Evolutionary conservation across 495 filamentous ascomycete genomes (phyloP), one percentile per base, ranked within the genome.

Genomic region (Neurospora tetraspora): DNA sequence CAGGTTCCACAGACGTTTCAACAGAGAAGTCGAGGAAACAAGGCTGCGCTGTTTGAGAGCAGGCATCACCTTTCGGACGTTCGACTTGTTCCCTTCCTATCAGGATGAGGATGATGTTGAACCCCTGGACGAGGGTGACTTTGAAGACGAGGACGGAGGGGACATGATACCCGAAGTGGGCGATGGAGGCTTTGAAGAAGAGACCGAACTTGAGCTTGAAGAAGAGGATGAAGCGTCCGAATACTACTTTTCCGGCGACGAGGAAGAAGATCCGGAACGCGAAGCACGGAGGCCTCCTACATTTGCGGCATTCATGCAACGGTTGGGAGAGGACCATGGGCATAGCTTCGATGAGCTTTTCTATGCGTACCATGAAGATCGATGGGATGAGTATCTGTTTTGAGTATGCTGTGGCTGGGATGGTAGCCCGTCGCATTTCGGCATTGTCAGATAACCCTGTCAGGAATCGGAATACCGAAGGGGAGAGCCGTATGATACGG

Each of bases 381-480:
- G 80, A 18, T 81, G 80, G 80, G 80, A 81, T 71, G 78, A 81
- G 42, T 81, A 81, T 53, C 73, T 81, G 3, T 81, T 81, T 47
- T 81, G 68, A 76, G 69, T 40, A 68, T 9, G 23, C 31, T 14
- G 6, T 18, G 27, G 53, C 53, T 61, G 53, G 20, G 45, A 53
- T 27, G 1, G 5, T 27, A 14, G 37, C 23, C 14, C 8, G 6
- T 71, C 27, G 11, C 20, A 14, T 11, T 23, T 53, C 27, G 70
- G 31, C 8, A 16, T 39, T 45, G 69, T n/a, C n/a, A 18, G 6
- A 34, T 65, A 5, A 36, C 27, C 27, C 27, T 18, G 14, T 31
- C 53, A 18, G 27, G 27, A 45, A 45, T 45, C 42, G 9, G 42
- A n/a, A 18, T 65, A 65, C 53, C 27, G 6, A 36, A 65, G 27